Conservation (phyloP, 2,329 filamentous ascomycete species). For the Dothideomycetidae sp. region DNA sequence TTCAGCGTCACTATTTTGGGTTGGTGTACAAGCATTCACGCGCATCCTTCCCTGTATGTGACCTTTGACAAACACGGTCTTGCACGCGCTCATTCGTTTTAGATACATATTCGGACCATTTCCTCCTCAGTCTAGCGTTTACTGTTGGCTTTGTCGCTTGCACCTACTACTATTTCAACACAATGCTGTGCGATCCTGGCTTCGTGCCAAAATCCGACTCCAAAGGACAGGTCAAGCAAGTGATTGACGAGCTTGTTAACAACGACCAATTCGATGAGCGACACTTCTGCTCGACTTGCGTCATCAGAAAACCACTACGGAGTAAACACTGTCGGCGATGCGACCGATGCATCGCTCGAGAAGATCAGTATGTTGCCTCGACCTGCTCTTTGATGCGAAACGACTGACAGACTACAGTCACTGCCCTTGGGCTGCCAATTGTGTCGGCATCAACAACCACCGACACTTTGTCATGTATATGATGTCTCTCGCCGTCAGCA, state of each 20-base stretch:
- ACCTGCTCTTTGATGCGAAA: too few species aligned
- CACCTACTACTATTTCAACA: conserved; percentile 71
- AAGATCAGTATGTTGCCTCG: too few species aligned
- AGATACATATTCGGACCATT: conserved; percentile 48
- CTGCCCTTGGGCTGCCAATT: conserved; percentile 97
- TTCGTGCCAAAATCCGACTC: conserved; percentile 84
- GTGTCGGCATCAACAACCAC: conserved; percentile 88
- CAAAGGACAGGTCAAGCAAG: conserved; percentile 74
- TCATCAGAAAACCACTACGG: conserved; percentile 81
- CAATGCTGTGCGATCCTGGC: conserved; percentile 81
- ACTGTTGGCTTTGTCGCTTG: conserved; percentile 49
- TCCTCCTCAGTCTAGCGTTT: conserved; percentile 70
- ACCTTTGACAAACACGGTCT: conserved; percentile 39
- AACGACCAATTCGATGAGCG: conserved; percentile 84
- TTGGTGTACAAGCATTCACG: conserved; percentile 61
- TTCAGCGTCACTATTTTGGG: conserved; percentile 68
- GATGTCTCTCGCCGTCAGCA: conserved; percentile 59
- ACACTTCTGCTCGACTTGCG: conserved; percentile 88
- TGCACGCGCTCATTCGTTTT: conserved; percentile 5
- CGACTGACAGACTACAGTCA: too few species aligned
- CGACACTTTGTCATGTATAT: conserved; percentile 91
- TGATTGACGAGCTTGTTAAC: conserved; percentile 74
- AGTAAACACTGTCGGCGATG: conserved; percentile 95
- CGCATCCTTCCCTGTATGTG: conserved; percentile 56
- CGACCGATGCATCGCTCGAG: conserved; percentile 82